Evolutionary conservation across 352 stramenopile species (phyloP).

Genomic region (Pythium aristosporum): DNA sequence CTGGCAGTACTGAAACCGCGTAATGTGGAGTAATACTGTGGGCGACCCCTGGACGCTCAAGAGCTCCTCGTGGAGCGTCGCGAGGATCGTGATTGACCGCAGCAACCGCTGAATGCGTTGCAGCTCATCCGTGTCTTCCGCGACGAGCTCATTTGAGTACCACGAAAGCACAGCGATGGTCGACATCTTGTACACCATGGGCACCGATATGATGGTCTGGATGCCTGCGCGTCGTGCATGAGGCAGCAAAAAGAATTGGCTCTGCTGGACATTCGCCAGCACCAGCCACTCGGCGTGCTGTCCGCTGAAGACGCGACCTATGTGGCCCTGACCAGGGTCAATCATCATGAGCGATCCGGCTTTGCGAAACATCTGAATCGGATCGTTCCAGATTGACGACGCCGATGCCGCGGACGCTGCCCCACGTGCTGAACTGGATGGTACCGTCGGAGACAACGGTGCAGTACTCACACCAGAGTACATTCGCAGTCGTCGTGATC

Average conservation of each 20-base stretch:
- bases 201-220: conserved; percentile 65
- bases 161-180: conserved; percentile 78
- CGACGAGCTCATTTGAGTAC: conserved; percentile 57
- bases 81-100: conserved; percentile 65
- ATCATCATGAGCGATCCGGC: conserved; percentile 69
- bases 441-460: conserved; percentile 13
- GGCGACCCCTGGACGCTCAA: conserved; percentile 32
- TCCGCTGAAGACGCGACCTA: conserved; percentile 65
- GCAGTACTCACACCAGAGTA: background rate
- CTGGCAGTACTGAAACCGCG: conserved; percentile 78
- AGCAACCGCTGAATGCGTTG: conserved; percentile 71
- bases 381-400: conserved; percentile 37
- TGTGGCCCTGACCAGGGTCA: conserved; percentile 74
- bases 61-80: conserved; percentile 55
- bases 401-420: conserved; percentile 22
- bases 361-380: conserved; percentile 77
- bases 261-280: conserved; percentile 45
- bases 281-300: conserved; percentile 76
- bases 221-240: conserved; percentile 64
- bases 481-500: background rate
- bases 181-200: conserved; percentile 85
- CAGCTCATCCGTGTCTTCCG: conserved; percentile 59
- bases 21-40: conserved; percentile 34
- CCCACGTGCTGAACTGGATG: background rate
- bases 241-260: conserved; percentile 72